Base-by-base conservation (phyloP, 2,329 filamentous ascomycete species). In the Fusarium sp. region DNA sequence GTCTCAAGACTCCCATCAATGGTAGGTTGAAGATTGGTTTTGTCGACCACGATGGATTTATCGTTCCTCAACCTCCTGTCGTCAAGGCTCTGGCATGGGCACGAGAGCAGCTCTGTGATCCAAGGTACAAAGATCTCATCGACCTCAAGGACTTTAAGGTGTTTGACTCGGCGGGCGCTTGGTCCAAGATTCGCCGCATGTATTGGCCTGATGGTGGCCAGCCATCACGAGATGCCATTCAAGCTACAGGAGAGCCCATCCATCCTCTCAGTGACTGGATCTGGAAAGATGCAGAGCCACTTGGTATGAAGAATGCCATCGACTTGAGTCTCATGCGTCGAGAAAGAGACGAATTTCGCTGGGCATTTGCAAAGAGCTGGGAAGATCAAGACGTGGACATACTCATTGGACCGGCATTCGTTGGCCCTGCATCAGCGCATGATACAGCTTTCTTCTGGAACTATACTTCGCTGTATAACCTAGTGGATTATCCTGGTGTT, bases 401-500 rank as follows among this genome's bases (percentile, higher is more conserved):
- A 14, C 48, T 70, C 2, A 39, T 70, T 15, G 56, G 51, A 23
- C 66, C 66, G 3, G 38, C 63, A 25, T 58, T 44, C 4, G 25
- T 70, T 1, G 67, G 67, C 4, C 58, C 63, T 0, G 63, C 67
- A 16, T 58, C 56, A 42, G 44, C 46, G 14, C 49, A 55, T 21
- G 52, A 58, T 7, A 56, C 64, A 9, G 57, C 4, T 83, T 84
- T 86, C 45, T 90, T 72, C 81, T 92, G 89, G 89, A 85, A 85
- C 3, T 93, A 92, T 71, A 91, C 88, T 0, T 82, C 85, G 4
- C 86, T 89, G 67, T 92, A 89, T 88, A 92, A 92, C 76, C 71
- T 92, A 56, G 83, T 92, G 9, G 90, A 92, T 76, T 91, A 91
- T 78, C 88, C 90, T 3, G 85, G 84, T 7, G 76, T 87, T 4